Conservation (phyloP, 805 yeast species). For the Cyberlindnera japonica region DNA sequence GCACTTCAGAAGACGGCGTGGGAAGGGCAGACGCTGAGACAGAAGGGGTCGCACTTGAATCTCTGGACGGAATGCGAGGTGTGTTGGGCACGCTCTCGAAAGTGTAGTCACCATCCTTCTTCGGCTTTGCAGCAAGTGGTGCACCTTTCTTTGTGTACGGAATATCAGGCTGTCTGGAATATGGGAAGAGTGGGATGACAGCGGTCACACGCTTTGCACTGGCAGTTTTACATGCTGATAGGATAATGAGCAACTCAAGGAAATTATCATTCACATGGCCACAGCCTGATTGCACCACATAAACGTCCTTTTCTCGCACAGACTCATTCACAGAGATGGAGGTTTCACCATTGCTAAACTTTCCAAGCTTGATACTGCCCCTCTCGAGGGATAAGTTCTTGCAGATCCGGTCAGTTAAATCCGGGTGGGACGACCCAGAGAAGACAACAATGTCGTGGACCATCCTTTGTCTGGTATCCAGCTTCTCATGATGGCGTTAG, state of each 20-base stretch:
- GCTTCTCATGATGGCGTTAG: neutral
- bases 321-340: conserved; percentile 81
- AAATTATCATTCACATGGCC: conserved; percentile 85
- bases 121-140: conserved; percentile 50
- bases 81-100: conserved; percentile 49
- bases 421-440: conserved; percentile 89
- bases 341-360: conserved; percentile 90
- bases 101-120: conserved; percentile 30
- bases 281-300: conserved; percentile 88
- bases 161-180: conserved; percentile 92
- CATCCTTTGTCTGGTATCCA: conserved; percentile 18
- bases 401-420: conserved; percentile 71
- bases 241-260: conserved; percentile 88
- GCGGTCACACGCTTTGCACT: conserved; percentile 94
- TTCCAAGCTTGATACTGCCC: conserved; percentile 61
- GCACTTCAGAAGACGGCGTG: conserved; percentile 5
- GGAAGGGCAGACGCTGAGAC: conserved; percentile 4
- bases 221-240: conserved; percentile 96
- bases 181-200: conserved; percentile 93
- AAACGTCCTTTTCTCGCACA: conserved; percentile 95
- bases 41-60: conserved; percentile 9
- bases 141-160: conserved; percentile 80
- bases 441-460: conserved; percentile 83
- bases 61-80: conserved; percentile 31
- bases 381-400: conserved; percentile 68